These are phyloP conservation scores for Xylaria sp. DNA, from an alignment of 2,329 filamentous ascomycete species.

Conservation along the genomic window DNA sequence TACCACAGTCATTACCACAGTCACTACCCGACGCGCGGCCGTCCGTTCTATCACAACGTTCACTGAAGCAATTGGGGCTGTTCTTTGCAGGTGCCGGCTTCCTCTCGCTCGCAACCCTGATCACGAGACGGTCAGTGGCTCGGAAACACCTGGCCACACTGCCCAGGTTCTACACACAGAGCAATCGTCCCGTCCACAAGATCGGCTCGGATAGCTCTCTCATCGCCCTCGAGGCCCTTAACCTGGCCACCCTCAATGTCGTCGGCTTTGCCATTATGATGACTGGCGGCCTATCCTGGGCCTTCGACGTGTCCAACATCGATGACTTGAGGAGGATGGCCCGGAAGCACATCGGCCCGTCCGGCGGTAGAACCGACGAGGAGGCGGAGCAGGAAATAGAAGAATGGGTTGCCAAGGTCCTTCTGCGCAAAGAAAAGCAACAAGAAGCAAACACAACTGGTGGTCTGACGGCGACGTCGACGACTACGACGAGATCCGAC, in stretches of 20 bases:
- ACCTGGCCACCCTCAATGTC: slow-evolving; percentile 86
- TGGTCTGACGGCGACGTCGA: neutral
- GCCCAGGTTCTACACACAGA: slow-evolving; percentile 75
- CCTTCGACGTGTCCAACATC: slow-evolving; percentile 74
- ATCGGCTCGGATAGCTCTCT: slow-evolving; percentile 64
- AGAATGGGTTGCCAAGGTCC: slow-evolving; percentile 63
- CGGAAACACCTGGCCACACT: slow-evolving; percentile 65
- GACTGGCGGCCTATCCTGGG: slow-evolving; percentile 75
- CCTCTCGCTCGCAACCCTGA: slow-evolving; percentile 70
- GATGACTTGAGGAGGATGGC: slow-evolving; percentile 66
- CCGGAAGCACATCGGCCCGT: slow-evolving; percentile 47
- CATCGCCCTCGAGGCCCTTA: slow-evolving; percentile 83
- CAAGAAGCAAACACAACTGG: slow-evolving; percentile 12
- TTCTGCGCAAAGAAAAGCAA: slow-evolving; percentile 55
- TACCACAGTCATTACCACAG: slow-evolving; percentile 19
- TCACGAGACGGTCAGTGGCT: slow-evolving; percentile 73
- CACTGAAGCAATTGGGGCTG: slow-evolving; percentile 67
- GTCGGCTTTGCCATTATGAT: slow-evolving; percentile 75
- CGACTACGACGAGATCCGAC: neutral
- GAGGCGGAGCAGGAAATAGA: slow-evolving; percentile 66
- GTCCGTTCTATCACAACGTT: slow-evolving; percentile 52
- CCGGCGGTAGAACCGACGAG: slow-evolving; percentile 46
- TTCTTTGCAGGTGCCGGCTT: slow-evolving; percentile 79
- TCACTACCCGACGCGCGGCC: slow-evolving; percentile 26
- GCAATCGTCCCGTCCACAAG: slow-evolving; percentile 52